Conservation (phyloP, 2,329 filamentous ascomycete species). For the Trichophyton schoenleinii region DNA sequence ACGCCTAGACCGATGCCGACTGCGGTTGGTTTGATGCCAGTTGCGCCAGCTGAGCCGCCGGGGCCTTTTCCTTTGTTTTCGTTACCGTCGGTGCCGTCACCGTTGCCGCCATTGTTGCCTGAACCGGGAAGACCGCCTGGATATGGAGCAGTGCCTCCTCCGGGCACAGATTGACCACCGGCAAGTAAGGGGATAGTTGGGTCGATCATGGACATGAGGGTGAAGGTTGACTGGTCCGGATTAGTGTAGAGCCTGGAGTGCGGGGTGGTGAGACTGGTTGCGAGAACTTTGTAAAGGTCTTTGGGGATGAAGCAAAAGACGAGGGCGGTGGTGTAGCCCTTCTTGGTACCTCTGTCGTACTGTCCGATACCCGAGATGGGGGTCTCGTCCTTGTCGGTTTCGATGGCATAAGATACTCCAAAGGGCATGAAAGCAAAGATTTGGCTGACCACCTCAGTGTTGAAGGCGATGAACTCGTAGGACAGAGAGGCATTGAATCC, state of each 20-base stretch:
- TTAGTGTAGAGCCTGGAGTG: conserved; percentile 65
- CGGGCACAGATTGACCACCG: conserved; percentile 27
- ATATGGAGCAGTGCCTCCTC: conserved; percentile 1
- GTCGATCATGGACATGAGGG: conserved; percentile 72
- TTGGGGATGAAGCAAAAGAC: conserved; percentile 65
- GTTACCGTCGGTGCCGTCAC: neutral
- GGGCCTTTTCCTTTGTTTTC: conserved; percentile 4
- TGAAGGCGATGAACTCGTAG: conserved; percentile 66
- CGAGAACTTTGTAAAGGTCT: conserved; percentile 54
- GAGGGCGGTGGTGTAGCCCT: conserved; percentile 71
- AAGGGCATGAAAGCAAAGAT: conserved; percentile 68
- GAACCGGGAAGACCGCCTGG: conserved; percentile 26
- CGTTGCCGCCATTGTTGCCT: conserved; percentile 24
- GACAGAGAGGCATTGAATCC: conserved; percentile 72
- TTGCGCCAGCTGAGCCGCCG: conserved; percentile 29
- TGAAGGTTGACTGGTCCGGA: conserved; percentile 50
- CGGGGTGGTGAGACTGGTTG: conserved; percentile 57
- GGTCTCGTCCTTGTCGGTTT: conserved; percentile 9
- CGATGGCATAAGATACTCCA: conserved; percentile 56
- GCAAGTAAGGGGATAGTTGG: conserved; percentile 58
- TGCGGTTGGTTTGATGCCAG: conserved; percentile 34
- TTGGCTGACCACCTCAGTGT: conserved; percentile 62
- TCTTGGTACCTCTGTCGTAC: conserved; percentile 53
- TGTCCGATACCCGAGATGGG: conserved; percentile 40
- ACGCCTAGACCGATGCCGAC: conserved; percentile 63